Conservation (phyloP, 306 rosid genomes). For the Citrullus colocynthis region DNA sequence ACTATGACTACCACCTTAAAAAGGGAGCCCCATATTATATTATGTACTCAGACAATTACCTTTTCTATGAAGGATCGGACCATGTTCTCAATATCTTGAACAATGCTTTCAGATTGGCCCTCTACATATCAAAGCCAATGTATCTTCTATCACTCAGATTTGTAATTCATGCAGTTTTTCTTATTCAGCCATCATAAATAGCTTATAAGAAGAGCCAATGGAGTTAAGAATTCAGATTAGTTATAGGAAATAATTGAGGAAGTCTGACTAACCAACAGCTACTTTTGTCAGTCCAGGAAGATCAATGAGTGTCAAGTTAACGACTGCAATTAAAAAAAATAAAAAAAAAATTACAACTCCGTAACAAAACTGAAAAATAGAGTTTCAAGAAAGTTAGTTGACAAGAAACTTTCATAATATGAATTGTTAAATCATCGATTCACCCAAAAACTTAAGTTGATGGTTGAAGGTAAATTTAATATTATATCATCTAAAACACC, state of each 20-base stretch:
- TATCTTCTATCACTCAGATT: conserved; percentile 2
- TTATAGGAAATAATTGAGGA: neutral
- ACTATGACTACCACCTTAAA: neutral
- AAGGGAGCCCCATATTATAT: neutral
- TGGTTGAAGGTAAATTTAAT: too few relatives aligned
- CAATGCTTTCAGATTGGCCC: conserved; percentile 31
- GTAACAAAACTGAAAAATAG: neutral
- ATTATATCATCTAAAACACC: too few relatives aligned
- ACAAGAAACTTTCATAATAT: neutral
- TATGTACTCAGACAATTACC: conserved; percentile 8
- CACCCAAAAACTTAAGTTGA: too few relatives aligned
- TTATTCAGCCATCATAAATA: neutral
- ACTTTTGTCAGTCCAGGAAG: conserved; percentile 43
- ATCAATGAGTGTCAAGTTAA: conserved; percentile 33
- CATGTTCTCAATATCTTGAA: conserved; percentile 33
- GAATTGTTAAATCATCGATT: too few relatives aligned
- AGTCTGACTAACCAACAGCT: conserved; percentile 22
- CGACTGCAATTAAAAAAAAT: conserved; percentile 17
- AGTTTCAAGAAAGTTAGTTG: neutral
- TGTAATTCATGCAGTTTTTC: neutral
- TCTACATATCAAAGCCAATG: conserved; percentile 14
- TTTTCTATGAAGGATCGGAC: conserved; percentile 32
- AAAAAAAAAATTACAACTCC: neutral
- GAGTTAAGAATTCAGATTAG: neutral
- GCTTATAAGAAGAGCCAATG: neutral